Conservation (phyloP, 768 basidiomycete genomes). For the Mycena galericulata region DNA sequence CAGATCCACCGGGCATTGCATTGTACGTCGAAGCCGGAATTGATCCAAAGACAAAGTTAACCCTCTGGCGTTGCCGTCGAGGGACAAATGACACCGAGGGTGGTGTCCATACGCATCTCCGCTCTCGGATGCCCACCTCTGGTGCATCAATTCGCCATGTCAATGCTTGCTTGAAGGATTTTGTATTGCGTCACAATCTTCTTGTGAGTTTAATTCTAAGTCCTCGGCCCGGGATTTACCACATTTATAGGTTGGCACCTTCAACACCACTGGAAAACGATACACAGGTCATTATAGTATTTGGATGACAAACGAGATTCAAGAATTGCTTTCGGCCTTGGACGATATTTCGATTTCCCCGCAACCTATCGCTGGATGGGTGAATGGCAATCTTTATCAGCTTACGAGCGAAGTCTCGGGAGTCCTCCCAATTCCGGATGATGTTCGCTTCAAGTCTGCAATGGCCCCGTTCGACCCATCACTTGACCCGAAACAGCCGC, state of each 20-base stretch:
- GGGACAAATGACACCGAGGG: background rate
- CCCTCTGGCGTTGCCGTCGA: background rate
- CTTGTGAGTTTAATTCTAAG: background rate
- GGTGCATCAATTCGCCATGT: background rate
- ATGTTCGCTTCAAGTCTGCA: background rate
- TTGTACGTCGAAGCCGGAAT: background rate
- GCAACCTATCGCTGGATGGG: slow-evolving; percentile 10
- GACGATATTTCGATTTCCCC: background rate
- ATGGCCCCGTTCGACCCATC: slow-evolving; percentile 17
- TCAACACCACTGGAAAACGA: background rate
- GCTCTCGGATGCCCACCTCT: background rate
- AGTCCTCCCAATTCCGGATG: slow-evolving; percentile 23
- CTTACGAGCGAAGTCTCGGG: slow-evolving; percentile 19
- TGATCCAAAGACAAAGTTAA: background rate
- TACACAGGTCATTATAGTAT: background rate
- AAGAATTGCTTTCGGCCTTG: background rate
- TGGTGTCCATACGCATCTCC: background rate
- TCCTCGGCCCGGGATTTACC: background rate
- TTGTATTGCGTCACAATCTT: background rate
- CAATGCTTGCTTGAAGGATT: slow-evolving; percentile 4
- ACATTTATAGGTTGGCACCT: background rate
- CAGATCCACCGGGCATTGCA: background rate
- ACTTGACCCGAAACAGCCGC: background rate
- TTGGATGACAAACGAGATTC: slow-evolving; percentile 3
- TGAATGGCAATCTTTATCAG: slow-evolving; percentile 29